Evolutionary conservation across 306 rosid genomes (phyloP).

Genomic region (Lupinus albus): DNA sequence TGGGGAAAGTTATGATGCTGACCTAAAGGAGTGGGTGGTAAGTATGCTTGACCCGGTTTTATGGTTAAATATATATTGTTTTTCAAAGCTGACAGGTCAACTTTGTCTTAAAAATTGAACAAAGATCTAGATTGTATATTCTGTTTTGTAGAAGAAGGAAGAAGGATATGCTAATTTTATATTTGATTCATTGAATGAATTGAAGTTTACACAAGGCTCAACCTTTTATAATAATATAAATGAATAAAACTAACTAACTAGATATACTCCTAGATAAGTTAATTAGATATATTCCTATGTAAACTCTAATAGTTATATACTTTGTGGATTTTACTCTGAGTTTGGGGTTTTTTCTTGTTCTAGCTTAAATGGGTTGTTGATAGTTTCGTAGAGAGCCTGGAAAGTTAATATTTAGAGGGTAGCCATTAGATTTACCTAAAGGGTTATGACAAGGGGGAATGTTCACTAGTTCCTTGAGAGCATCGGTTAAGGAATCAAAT

Average conservation of each 20-base stretch:
- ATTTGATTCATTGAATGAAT: no score
- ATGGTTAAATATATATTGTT: slow-evolving; percentile 29
- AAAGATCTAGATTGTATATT: no score
- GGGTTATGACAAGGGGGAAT: neutral
- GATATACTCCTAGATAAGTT: no score
- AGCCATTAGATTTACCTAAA: neutral
- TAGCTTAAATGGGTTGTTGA: slow-evolving; percentile 9
- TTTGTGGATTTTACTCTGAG: neutral
- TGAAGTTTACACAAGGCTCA: no score
- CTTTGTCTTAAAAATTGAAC: slow-evolving; percentile 27
- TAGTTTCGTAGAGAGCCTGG: neutral
- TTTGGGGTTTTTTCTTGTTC: slow-evolving; percentile 11
- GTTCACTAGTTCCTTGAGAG: no score
- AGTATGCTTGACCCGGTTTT: slow-evolving; percentile 40
- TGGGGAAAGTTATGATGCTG: slow-evolving; percentile 60
- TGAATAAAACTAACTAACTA: no score
- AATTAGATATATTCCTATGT: no score
- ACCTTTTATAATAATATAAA: no score
- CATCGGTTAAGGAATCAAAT: no score
- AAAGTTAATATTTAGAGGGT: neutral
- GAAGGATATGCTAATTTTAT: no score
- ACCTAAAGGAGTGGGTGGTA: slow-evolving; percentile 56
- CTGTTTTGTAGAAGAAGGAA: no score
- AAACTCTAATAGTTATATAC: no score
- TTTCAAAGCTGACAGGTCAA: slow-evolving; percentile 18